Conservation (phyloP, 306 rosid genomes). For the Herpetospermum pedunculosum region DNA sequence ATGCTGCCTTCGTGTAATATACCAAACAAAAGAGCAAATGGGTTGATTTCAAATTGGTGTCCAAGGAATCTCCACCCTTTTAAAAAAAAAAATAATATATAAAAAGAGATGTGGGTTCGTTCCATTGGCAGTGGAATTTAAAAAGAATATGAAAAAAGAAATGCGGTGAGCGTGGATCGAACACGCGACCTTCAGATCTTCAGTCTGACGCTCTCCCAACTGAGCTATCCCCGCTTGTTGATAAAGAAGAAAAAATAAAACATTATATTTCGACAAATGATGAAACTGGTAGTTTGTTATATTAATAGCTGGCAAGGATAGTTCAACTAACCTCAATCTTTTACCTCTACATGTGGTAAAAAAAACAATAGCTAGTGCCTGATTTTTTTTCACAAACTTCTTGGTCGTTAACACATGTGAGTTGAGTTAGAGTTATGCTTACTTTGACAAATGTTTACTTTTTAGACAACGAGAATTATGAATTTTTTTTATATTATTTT, state of each 20-base stretch:
- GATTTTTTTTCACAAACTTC: too few species aligned
- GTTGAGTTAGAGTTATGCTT: too few species aligned
- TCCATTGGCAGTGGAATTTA: too few species aligned
- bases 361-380: neutral
- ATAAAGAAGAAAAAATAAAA: neutral
- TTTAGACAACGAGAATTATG: neutral
- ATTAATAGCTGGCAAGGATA: too few species aligned
- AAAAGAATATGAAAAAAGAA: neutral
- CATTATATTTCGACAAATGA: neutral
- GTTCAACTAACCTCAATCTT: too few species aligned
- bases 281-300: neutral
- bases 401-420: too few species aligned
- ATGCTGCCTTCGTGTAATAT: neutral
- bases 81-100: too few species aligned
- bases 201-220: too few species aligned
- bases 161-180: constrained; percentile 11
- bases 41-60: neutral
- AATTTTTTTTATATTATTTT: neutral
- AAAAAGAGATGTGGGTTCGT: too few species aligned
- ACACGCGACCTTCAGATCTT: constrained; percentile 7
- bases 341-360: too few species aligned
- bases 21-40: neutral
- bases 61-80: too few species aligned
- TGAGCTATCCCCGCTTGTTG: neutral
- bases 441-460: too few species aligned